Base-by-base conservation (phyloP, 2,329 filamentous ascomycete genomes). In the Penicillium sp. region DNA sequence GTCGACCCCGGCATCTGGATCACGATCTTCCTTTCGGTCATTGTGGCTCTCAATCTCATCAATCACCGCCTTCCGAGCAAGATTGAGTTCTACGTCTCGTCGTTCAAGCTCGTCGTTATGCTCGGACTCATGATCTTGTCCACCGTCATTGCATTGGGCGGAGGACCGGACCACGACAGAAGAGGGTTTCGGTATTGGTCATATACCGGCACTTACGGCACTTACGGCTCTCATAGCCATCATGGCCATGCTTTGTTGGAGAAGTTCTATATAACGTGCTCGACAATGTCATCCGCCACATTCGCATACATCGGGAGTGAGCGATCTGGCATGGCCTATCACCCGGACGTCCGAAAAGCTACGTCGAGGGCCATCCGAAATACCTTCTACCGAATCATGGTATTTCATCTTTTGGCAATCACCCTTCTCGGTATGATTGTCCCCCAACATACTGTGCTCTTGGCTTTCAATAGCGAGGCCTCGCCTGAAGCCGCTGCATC, bases 1-100 rank as follows among this genome's bases (percentile, higher is more conserved):
- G 75, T 90, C 52, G 90, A 91, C 62, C 84, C 87, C 0, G 87
- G 86, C 47, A 84, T 91, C 12, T 92, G 83, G 72, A 89, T 93
- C 45, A 78, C 88, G 28, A 77, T 86, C 41, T 84, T 87, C 70
- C 70, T 87, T 11, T 72, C 82, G 27, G 56, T 72, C 37, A 86
- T 88, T 55, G 59, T 84, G 42, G 65, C 65, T 55, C 82, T 87
- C 72, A 88, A 88, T 65, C 83, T 80, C 59, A 82, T 84, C 52
- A 76, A 84, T 49, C 82, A 89, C 66, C 73, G 72, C 13, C 82
- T 85, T 67, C 84, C 86, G 38, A 82, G 83, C 49, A 81, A 83
- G 76, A 84, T 75, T 77, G 83, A 78, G 56, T 76, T 77, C 55
- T 74, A 72, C 63, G 63, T 78, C 7, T 75, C 74, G 1, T 82